Conservation (phyloP, 257 asterid genomes). For the Capsicum baccatum region DNA sequence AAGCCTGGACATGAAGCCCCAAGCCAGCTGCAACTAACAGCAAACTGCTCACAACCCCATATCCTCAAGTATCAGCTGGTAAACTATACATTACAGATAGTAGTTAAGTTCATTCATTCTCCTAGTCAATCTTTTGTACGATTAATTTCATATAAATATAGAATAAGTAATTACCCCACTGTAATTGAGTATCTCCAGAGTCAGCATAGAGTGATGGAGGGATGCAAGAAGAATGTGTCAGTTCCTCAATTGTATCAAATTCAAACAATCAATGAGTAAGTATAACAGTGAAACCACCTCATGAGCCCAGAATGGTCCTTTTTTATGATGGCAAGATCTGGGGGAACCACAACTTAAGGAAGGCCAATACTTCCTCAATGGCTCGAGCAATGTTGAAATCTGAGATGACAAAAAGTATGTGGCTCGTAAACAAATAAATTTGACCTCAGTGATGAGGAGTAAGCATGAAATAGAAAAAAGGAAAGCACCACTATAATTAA, state of each 20-base stretch:
- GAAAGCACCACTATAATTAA: slow-evolving; percentile 10
- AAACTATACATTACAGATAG: background rate
- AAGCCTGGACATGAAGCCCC: slow-evolving; percentile 10
- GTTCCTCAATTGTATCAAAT: slow-evolving; percentile 33
- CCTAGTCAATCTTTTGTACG: background rate
- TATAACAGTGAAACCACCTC: slow-evolving; percentile 59
- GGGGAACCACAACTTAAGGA: slow-evolving; percentile 66
- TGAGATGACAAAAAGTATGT: slow-evolving; percentile 26
- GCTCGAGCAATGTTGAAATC: slow-evolving; percentile 66
- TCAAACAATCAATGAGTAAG: slow-evolving; percentile 26
- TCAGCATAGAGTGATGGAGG: slow-evolving; percentile 54
- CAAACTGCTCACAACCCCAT: background rate
- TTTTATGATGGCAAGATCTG: slow-evolving; percentile 75
- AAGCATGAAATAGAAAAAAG: slow-evolving; percentile 27
- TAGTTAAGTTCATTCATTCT: background rate
- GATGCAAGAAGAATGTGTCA: slow-evolving; percentile 49
- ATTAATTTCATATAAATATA: slow-evolving; percentile 22
- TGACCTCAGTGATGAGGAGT: slow-evolving; percentile 20
- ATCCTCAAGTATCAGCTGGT: background rate
- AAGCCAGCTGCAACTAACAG: background rate
- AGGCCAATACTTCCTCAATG: slow-evolving; percentile 79
- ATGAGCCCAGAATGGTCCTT: slow-evolving; percentile 91
- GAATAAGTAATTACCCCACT: slow-evolving; percentile 78
- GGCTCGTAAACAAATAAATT: background rate
- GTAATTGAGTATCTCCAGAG: slow-evolving; percentile 45